Base-by-base conservation (phyloP, 2,329 filamentous ascomycete genomes). In the Claviceps paspali region DNA sequence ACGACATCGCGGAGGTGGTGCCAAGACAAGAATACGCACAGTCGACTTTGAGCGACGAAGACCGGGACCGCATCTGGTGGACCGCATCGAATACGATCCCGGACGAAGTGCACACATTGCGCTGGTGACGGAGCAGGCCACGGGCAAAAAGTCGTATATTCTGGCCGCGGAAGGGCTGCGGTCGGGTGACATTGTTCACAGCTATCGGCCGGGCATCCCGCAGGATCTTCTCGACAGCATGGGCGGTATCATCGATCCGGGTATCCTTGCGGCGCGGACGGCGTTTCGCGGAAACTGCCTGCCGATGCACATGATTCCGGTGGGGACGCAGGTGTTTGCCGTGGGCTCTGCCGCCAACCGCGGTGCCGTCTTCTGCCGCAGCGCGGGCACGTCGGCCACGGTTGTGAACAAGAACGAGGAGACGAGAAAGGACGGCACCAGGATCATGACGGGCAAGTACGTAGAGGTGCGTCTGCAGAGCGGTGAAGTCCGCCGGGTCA, bases 31-130 rank as follows among this genome's bases (percentile, higher is more conserved):
- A 53, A 92, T 98, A 62, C 71, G 92, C 42, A 91, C 77, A 1
- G 78, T 98, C 24, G 92, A 98, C 60, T 98, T 94, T 56, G 65
- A 77, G 46, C 79, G 91, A 38, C 75, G 70, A 57, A 71, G 72
- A 19, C 75, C 86, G 0, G 91, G 91, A 14, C 78, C 82, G 45
- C 91, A 96, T 50, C 61, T 79, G 12, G 88, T 98, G 38, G 87
- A 96, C 55, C 76, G 91, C 43, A 91, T 98, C 52, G 91, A 98
- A 59, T 87, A 96, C 57, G 92, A 98, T 51, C 91, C 91, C 1
- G 85, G 85, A 46, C 80, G 91, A 36, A 93, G 78, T 50, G 85
- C 88, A 11, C 91, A 98, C 55, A 87, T 98, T 58, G 91, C 91
- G 5, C 69, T 98, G 39, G 53, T 95, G 33, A 86, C 76, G 35